phyloP scores from a whole-genome alignment of 805 yeast genomes.

The Yamadazyma laniorum region DNA sequence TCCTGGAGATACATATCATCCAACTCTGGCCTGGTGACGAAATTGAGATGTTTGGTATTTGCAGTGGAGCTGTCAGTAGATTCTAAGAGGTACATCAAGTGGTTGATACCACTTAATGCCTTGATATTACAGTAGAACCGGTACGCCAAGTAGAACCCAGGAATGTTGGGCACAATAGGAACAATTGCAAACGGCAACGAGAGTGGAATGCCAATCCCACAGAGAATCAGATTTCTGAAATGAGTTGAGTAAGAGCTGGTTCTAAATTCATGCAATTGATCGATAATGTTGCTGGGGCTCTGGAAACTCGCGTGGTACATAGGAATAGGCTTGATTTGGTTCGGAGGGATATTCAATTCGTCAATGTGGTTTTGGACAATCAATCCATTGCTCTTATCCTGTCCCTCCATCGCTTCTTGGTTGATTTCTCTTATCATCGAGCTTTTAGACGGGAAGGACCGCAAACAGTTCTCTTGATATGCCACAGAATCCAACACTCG shows the following conservation, averaged over 20 bases:
- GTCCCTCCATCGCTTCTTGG: conserved; percentile 19
- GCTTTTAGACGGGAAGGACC: conserved; percentile 69
- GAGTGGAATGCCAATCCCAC: conserved; percentile 66
- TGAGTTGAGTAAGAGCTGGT: conserved; percentile 51
- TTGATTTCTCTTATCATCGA: conserved; percentile 53
- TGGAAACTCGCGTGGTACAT: conserved; percentile 40
- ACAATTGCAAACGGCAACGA: conserved; percentile 76
- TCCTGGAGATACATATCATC: conserved; percentile 19
- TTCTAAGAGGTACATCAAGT: conserved; percentile 56
- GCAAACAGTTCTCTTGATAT: conserved; percentile 75
- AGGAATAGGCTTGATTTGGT: conserved; percentile 39
- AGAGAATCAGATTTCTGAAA: conserved; percentile 49
- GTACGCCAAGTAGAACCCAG: conserved; percentile 82
- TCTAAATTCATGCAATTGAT: conserved; percentile 44
- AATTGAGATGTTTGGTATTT: conserved; percentile 24
- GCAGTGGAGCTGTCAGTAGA: conserved; percentile 2
- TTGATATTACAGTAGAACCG: conserved; percentile 82
- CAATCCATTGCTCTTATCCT: not conserved
- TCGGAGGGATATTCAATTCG: conserved; percentile 22
- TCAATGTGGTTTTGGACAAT: conserved; percentile 27
- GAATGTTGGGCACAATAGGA: conserved; percentile 89
- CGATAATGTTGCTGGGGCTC: conserved; percentile 26
- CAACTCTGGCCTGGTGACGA: conserved; percentile 14
- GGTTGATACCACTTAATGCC: conserved; percentile 72
- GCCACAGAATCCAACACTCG: conserved; percentile 61